Percentiles rank a stretch among this genome's conserved stretches.
These are phyloP conservation scores for Cystoisospora suis DNA, from an alignment of 169 alveolate genomes.

Conservation along the genomic window DNA sequence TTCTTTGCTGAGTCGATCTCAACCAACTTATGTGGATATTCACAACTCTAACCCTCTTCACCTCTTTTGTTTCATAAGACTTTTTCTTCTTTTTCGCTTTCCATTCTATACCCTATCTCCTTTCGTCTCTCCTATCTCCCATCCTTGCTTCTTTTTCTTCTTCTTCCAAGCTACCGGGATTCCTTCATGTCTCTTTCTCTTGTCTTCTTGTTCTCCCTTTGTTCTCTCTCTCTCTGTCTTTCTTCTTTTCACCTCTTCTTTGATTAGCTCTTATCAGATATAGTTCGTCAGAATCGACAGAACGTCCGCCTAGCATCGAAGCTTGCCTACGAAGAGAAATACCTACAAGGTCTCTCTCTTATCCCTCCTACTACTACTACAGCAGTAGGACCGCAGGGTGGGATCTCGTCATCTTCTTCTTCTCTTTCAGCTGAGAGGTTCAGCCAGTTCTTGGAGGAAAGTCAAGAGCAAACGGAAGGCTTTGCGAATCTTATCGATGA, in stretches of 20 bases:
- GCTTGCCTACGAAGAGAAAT: neutral
- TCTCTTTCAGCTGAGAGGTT: too few species aligned
- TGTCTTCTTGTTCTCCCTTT: neutral
- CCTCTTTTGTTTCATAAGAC: neutral
- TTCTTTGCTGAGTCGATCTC: neutral
- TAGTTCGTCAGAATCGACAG: neutral
- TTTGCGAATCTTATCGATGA: neutral
- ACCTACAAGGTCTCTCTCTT: too few species aligned
- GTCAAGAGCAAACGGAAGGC: neutral
- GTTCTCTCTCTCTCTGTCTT: neutral
- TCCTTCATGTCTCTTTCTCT: neutral
- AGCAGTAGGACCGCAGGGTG: too few species aligned
- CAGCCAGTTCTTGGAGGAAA: too few species aligned
- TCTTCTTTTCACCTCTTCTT: neutral
- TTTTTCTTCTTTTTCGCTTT: neutral
- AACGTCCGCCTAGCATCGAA: slow-evolving; percentile 8
- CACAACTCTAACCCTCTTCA: neutral
- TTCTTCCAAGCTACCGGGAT: too few species aligned
- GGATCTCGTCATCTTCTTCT: too few species aligned
- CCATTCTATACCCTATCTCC: neutral
- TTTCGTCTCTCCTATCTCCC: neutral
- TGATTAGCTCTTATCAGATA: neutral
- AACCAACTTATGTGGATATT: neutral
- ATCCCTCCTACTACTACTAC: too few species aligned
- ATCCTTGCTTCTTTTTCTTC: neutral